phyloP scores from a whole-genome alignment of 2,329 filamentous ascomycete species.

The Hypoxylon rubiginosum region DNA sequence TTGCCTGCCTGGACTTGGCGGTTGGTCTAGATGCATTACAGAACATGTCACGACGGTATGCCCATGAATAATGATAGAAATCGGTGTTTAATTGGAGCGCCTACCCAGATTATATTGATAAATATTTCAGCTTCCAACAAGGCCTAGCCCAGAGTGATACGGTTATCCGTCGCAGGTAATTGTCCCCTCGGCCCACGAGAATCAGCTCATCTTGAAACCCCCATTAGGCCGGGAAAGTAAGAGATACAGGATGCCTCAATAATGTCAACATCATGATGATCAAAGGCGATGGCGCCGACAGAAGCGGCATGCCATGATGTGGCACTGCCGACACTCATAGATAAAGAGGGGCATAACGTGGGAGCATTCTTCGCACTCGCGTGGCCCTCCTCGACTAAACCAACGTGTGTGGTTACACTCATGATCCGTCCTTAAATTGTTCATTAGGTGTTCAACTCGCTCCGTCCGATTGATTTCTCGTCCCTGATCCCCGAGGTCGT shows the following conservation, averaged over 20 bases:
- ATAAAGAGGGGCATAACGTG: constrained; percentile 57
- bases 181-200: too few relatives aligned
- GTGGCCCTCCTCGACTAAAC: constrained; percentile 23
- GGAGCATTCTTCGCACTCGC: constrained; percentile 43
- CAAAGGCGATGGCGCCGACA: constrained; percentile 60
- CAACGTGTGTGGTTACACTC: constrained; percentile 40
- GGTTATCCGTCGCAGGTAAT: too few relatives aligned
- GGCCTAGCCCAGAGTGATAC: too few relatives aligned
- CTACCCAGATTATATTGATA: too few relatives aligned
- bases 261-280: background rate
- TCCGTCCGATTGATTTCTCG: background rate
- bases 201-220: too few relatives aligned
- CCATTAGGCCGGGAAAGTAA: too few relatives aligned
- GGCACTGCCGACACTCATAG: constrained; percentile 62
- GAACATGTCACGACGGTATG: background rate
- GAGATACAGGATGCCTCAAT: too few relatives aligned
- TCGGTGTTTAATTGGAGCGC: too few relatives aligned
- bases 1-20: background rate
- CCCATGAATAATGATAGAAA: background rate
- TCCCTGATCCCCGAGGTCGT: background rate
- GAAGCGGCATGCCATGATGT: constrained; percentile 59
- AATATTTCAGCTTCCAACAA: too few relatives aligned
- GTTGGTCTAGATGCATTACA: background rate
- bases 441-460: constrained; percentile 21
- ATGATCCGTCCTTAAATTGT: constrained; percentile 32